Base-by-base conservation (phyloP, 768 basidiomycete genomes). In the Lactarius hengduanensis region DNA sequence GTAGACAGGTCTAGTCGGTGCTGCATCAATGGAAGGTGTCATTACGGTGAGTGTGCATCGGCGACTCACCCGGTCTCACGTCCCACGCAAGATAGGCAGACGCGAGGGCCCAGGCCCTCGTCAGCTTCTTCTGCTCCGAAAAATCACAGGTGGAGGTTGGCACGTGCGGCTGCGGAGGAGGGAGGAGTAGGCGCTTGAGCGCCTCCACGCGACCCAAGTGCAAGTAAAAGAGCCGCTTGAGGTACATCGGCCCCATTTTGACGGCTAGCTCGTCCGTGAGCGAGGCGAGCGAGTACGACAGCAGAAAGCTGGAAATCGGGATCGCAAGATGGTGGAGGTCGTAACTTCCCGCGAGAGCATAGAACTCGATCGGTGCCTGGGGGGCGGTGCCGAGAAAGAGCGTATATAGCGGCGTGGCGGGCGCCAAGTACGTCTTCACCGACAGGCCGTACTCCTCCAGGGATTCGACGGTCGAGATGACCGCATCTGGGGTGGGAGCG, bases 81-180 rank as follows among this genome's bases (percentile, higher is more conserved):
- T 92, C 91, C 91, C 91, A 92, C 11, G 89, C 89, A 8, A 93
- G 82, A 76, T 92, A 92, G 13, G 91, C 91, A 2, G 88, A 85
- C 28, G 91, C 91, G 38, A 93, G 77, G 16, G 91, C 89, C 91
- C 91, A 93, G 6, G 91, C 91, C 55, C 91, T 78, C 13, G 89
- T 89, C 43, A 93, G 72, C 72, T 84, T 90, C 78, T 91, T 92
- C 77, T 92, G 91, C 72, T 91, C 87, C 0, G 81, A 76, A 72
- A 88, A 87, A 74, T 91, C 89, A 70, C 91, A 93, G 26, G 75
- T 73, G 5, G 80, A 71, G 0, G 85, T 91, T 18, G 91, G 88
- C n/a, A 86, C 79, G 73, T 93, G 91, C 3, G 88, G 86, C 62
- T 85, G 84, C 3, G 91, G 91, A 0, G 91, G 91, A 3, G 87